A percentile compares a stretch with the other conserved stretches of the same genome.
Conservation (phyloP, 257 asterid species). For the Ophiorrhiza pumila region DNA sequence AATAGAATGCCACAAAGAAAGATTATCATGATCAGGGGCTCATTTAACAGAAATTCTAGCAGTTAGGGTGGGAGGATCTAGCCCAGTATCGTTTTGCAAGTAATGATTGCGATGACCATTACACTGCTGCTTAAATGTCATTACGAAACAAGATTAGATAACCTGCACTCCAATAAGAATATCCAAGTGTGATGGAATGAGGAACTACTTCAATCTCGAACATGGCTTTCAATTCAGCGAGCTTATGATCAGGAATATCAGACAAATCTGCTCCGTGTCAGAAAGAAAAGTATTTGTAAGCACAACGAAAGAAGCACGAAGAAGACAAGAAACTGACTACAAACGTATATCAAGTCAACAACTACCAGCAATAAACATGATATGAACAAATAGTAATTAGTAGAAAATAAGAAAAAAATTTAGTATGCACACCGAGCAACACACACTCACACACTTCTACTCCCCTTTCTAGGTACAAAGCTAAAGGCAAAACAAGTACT, state of each 20-base stretch:
- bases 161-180: slow-evolving; percentile 95
- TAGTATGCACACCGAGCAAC: no score
- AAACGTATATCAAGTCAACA: neutral
- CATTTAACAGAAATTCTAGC: neutral
- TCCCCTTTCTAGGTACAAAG: neutral
- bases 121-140: neutral
- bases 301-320: neutral
- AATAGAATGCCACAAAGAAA: no score
- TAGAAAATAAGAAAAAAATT: no score
- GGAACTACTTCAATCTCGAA: slow-evolving; percentile 75
- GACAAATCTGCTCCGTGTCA: slow-evolving; percentile 60
- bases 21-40: no score
- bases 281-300: neutral
- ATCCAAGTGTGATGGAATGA: slow-evolving; percentile 69
- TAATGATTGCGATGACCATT: neutral
- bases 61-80: neutral
- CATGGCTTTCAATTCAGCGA: slow-evolving; percentile 62
- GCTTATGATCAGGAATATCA: slow-evolving; percentile 59
- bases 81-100: neutral
- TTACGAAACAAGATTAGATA: neutral
- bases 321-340: neutral
- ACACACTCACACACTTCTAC: neutral
- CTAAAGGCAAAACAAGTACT: no score
- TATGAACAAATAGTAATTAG: no score
- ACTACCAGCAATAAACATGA: neutral